These are phyloP conservation scores for Paraphoma sp. DNA, from an alignment of 2,329 filamentous ascomycete species.

Conservation along the genomic window DNA sequence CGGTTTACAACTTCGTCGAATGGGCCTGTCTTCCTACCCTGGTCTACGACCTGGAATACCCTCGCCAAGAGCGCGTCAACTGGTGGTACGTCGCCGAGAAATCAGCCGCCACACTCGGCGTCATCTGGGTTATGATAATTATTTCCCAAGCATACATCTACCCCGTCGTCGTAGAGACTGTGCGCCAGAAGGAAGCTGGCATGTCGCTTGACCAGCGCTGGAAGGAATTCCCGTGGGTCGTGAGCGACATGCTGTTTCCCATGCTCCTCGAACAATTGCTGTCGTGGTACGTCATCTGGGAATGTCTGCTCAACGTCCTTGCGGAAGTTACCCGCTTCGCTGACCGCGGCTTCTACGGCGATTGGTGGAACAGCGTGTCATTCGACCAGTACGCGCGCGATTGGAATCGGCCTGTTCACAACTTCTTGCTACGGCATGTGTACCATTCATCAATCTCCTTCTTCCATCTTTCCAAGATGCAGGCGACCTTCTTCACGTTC, in stretches of 20 bases:
- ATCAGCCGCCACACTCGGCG: constrained; percentile 70
- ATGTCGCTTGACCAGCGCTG: constrained; percentile 68
- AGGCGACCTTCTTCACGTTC: constrained; percentile 78
- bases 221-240: constrained; percentile 73
- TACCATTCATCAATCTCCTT: constrained; percentile 80
- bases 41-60: constrained; percentile 81
- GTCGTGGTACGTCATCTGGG: constrained; percentile 83
- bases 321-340: constrained; percentile 80
- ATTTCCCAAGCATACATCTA: constrained; percentile 80
- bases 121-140: constrained; percentile 80
- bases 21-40: constrained; percentile 78
- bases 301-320: constrained; percentile 70
- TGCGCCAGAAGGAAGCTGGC: constrained; percentile 71
- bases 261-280: constrained; percentile 81
- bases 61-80: constrained; percentile 71
- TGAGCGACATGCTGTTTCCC: constrained; percentile 78
- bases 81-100: constrained; percentile 81
- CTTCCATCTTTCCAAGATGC: constrained; percentile 71
- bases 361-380: constrained; percentile 61
- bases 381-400: constrained; percentile 82
- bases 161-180: constrained; percentile 71
- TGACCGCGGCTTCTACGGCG: constrained; percentile 71
- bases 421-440: constrained; percentile 78
- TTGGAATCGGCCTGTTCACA: constrained; percentile 83
- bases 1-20: constrained; percentile 68